Evolutionary conservation across 2,329 filamentous ascomycete species (phyloP).

Genomic region (Fusarium pseudocircinatum): DNA sequence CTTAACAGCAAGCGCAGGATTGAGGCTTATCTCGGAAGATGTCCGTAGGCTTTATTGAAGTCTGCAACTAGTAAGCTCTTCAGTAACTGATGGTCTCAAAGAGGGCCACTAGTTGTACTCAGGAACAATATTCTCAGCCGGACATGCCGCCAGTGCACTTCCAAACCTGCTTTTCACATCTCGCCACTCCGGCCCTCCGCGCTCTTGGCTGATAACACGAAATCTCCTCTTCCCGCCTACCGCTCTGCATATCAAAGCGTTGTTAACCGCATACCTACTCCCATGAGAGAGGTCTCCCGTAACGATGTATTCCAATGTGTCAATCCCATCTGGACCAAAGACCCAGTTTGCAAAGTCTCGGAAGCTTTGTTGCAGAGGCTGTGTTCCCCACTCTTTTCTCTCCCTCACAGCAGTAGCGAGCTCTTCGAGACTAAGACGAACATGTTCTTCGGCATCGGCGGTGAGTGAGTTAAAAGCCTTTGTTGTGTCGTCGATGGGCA

Average conservation of each 20-base stretch:
- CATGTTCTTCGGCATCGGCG: fast-evolving
- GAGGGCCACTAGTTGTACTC: neutral
- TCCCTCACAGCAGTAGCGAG: neutral
- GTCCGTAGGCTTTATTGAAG: neutral
- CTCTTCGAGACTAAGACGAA: fast-evolving
- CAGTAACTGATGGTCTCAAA: no score
- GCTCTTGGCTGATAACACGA: neutral
- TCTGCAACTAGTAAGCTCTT: fast-evolving
- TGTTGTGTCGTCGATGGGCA: neutral
- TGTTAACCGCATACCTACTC: neutral
- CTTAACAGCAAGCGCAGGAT: neutral
- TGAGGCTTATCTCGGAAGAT: neutral
- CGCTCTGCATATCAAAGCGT: neutral
- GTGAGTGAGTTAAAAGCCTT: neutral
- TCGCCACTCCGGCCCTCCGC: neutral
- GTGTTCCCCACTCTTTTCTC: neutral
- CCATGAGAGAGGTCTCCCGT: neutral
- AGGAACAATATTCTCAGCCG: neutral
- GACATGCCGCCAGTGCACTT: neutral
- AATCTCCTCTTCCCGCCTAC: neutral
- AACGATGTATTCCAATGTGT: neutral
- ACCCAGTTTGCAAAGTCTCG: neutral
- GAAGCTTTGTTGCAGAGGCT: neutral
- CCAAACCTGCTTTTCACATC: neutral
- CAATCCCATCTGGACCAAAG: neutral